Percentiles rank a stretch among this genome's conserved stretches.
Conservation (phyloP, 805 yeast species). For the Yarrowia porcina region DNA sequence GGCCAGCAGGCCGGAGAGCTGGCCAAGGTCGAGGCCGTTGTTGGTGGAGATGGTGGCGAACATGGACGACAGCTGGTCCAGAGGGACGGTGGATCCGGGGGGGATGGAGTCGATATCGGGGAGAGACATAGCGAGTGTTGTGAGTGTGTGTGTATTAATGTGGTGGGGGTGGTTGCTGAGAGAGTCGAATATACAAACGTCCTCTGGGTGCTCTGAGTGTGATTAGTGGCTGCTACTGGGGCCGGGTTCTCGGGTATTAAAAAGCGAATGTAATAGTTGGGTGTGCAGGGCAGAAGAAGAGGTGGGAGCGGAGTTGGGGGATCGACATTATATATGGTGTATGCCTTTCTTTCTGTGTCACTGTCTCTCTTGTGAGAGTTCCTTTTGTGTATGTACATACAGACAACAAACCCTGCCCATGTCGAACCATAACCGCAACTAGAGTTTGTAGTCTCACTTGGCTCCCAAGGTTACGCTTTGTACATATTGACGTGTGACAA, state of each 20-base stretch:
- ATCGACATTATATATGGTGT: background rate
- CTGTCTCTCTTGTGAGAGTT: background rate
- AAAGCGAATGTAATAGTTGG: conserved; percentile 18
- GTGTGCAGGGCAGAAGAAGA: background rate
- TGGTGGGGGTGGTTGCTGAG: background rate
- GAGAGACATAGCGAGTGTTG: background rate
- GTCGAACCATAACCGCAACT: conserved; percentile 1
- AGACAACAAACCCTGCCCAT: conserved; percentile 21
- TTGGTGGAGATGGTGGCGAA: conserved; percentile 22
- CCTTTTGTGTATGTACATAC: background rate
- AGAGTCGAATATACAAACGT: too few species aligned
- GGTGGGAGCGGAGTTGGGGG: background rate
- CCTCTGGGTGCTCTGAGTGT: background rate
- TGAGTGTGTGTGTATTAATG: background rate
- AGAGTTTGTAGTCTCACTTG: background rate
- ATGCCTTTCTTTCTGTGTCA: background rate
- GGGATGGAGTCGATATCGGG: conserved; percentile 25
- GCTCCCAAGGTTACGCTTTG: background rate
- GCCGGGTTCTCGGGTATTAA: background rate
- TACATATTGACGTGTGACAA: background rate
- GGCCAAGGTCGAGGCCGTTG: conserved; percentile 15
- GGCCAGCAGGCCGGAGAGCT: conserved; percentile 5
- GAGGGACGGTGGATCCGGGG: conserved; percentile 22
- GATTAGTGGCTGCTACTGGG: background rate
- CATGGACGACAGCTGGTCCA: conserved; percentile 24